phyloP scores from a whole-genome alignment of 73 alveolate species.

The Tetrahymena malaccensis region DNA sequence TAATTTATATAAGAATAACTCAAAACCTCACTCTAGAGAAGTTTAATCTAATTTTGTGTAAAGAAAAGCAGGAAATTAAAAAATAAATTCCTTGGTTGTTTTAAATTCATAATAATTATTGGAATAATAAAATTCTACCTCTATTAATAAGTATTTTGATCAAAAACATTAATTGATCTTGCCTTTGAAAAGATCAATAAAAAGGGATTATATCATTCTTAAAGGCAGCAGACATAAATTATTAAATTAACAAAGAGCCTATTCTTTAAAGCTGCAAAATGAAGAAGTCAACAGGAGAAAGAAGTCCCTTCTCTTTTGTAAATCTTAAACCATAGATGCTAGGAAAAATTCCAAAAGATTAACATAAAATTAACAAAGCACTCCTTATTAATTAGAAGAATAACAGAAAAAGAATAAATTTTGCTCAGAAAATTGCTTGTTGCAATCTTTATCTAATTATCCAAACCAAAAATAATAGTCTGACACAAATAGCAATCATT shows the following conservation, averaged over 20 bases:
- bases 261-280: neutral
- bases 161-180: neutral
- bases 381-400: neutral
- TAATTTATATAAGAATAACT: neutral
- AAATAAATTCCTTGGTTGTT: neutral
- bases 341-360: neutral
- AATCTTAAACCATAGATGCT: neutral
- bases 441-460: neutral
- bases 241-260: neutral
- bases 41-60: neutral
- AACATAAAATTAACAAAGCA: neutral
- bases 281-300: neutral
- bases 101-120: neutral
- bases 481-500: neutral
- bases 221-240: neutral
- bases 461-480: neutral
- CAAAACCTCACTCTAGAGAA: neutral
- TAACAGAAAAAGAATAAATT: neutral
- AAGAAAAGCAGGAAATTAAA: neutral
- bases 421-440: neutral
- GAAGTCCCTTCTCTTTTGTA: neutral
- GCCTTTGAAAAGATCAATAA: neutral
- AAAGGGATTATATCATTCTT: neutral
- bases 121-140: neutral
- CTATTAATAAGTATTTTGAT: neutral